These are phyloP conservation scores for Glaciozyma martinii DNA, from an alignment of 768 basidiomycete species.

Conservation along the genomic window DNA sequence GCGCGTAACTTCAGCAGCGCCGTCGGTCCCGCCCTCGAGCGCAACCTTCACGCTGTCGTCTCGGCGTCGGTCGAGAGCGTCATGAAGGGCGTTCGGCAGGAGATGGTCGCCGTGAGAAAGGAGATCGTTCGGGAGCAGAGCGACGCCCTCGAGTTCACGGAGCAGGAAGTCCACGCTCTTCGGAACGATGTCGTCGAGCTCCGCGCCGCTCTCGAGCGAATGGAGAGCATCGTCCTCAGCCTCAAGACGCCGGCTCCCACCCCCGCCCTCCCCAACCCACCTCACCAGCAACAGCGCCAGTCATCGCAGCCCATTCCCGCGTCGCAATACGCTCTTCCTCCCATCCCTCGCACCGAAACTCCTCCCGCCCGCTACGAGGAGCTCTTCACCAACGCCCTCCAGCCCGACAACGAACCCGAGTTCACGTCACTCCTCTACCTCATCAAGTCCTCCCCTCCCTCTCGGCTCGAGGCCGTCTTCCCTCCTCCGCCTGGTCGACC, in stretches of 20 bases:
- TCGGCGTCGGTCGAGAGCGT: conserved; percentile 70
- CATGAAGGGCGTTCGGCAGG: conserved; percentile 60
- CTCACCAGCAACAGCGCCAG: neutral
- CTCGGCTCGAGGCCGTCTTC: conserved; percentile 24
- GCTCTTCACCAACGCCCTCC: conserved; percentile 21
- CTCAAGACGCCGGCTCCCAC: neutral
- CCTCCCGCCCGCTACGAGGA: conserved; percentile 23
- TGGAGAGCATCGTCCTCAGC: conserved; percentile 13
- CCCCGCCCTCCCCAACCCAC: neutral
- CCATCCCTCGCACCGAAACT: conserved; percentile 15
- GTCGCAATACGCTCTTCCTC: conserved; percentile 6
- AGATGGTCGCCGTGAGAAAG: conserved; percentile 66
- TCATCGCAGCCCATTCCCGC: neutral
- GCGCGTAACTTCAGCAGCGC: conserved; percentile 62
- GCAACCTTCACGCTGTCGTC: conserved; percentile 68
- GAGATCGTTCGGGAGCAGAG: conserved; percentile 74
- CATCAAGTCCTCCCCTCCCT: conserved; percentile 7
- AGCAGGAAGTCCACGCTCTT: conserved; percentile 39
- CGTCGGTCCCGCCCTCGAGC: conserved; percentile 66
- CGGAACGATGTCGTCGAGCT: conserved; percentile 8
- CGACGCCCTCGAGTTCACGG: conserved; percentile 65
- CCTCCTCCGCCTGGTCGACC: neutral
- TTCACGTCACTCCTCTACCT: conserved; percentile 18
- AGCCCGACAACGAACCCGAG: conserved; percentile 17
- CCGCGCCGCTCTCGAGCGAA: conserved; percentile 11